Evolutionary conservation across 768 basidiomycete genomes (phyloP).

Genomic region (Neoboletus brunneissimus): DNA sequence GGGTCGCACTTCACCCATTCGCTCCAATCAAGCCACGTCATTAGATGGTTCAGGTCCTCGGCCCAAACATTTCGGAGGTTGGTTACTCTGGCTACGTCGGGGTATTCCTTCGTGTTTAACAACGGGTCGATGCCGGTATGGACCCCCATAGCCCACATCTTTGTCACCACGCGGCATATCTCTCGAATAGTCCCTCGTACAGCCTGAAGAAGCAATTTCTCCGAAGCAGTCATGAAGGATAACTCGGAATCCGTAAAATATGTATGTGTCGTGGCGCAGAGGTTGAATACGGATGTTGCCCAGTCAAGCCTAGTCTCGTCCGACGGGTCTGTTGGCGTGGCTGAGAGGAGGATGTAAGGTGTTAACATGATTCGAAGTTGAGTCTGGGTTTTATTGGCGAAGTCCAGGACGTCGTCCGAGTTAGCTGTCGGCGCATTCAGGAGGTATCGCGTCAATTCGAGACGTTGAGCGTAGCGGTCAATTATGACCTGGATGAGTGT

Average conservation of each 20-base stretch:
- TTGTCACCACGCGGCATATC: slow-evolving; percentile 44
- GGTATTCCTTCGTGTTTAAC: slow-evolving; percentile 4
- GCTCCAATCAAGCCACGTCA: slow-evolving; percentile 52
- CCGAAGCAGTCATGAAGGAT: slow-evolving; percentile 25
- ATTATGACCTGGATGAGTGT: slow-evolving; percentile 26
- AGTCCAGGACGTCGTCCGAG: neutral
- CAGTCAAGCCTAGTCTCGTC: slow-evolving; percentile 15
- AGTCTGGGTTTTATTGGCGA: slow-evolving; percentile 6
- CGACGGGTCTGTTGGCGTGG: neutral
- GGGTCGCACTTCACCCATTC: slow-evolving; percentile 48
- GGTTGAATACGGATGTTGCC: slow-evolving; percentile 29
- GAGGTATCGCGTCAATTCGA: slow-evolving; percentile 26
- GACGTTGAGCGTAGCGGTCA: slow-evolving; percentile 32
- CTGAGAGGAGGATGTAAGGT: slow-evolving; percentile 25
- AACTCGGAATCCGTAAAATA: neutral
- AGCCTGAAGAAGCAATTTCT: slow-evolving; percentile 25
- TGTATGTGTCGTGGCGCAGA: slow-evolving; percentile 32
- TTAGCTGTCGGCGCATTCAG: slow-evolving; percentile 8
- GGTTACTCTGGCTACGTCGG: neutral
- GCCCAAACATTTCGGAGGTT: slow-evolving; percentile 33
- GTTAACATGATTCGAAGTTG: slow-evolving; percentile 28
- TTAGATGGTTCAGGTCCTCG: slow-evolving; percentile 32
- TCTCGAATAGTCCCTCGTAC: slow-evolving; percentile 38
- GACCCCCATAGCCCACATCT: slow-evolving; percentile 45
- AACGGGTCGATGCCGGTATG: slow-evolving; percentile 13